Base-by-base conservation (phyloP, 176 grass and related monocot genomes). In the Ampelocalamus luodianensis region DNA sequence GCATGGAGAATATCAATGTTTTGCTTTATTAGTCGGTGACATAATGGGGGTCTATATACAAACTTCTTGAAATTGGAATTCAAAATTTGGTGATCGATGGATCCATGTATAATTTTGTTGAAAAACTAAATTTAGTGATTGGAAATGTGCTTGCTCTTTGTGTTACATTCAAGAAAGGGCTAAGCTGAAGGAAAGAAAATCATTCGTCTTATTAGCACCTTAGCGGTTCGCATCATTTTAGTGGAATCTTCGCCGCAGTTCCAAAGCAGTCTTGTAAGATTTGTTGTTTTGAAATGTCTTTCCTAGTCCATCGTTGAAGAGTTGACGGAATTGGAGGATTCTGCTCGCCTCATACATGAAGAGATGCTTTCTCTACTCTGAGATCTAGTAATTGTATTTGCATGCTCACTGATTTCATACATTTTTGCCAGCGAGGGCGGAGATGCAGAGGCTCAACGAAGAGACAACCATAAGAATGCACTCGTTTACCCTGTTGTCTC, bases 311-410 rank as follows among this genome's bases (percentile, higher is more conserved):
- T 91, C 36, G 61, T 59, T 34, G 24, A 16, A 74, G 83, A 96
- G 76, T 72, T 96, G 88, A 89, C 88, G 53, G 85, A 78, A 66
- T 62, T 96, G 87, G 89, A 89, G 53, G 76, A 85, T 81, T 46
- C 61, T 66, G 71, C 86, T 72, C 83, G 84, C 34, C 73, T 87
- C 6, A 88, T 93, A 85, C 81, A 81, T 37, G 87, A 93, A 51
- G 93, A 96, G 54, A 89, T 93, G 89, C 56, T 87, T 54, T 96
- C 72, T 72, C 59, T 92, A 23, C 72, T 27, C 18, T 8, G 45
- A 69, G 49, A 29, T 63, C 29, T 20, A 2, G 32, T 37, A 39
- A 8, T 10, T 79, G 29, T 43, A 44, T 51, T 53, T 78, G 15
- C 38, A 61, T 49, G 65, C 37, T 80, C 49, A 38, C 56, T 55